Conservation (phyloP, 1,139 yeast genomes). For the Ogataea hybrid region DNA sequence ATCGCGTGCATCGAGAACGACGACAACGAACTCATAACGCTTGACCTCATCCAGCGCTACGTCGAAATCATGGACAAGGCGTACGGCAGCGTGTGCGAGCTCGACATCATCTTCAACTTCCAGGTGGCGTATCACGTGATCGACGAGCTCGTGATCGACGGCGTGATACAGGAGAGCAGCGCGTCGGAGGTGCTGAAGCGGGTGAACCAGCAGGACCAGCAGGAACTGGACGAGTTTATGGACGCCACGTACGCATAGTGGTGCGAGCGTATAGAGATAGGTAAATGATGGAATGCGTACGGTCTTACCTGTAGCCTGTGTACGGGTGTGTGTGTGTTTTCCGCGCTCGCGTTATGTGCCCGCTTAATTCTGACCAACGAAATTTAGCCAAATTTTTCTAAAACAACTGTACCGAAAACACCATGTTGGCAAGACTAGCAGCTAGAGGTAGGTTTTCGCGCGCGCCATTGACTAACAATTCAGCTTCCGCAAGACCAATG, state of each 20-base stretch:
- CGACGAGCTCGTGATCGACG: conserved; percentile 82
- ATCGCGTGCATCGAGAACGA: conserved; percentile 80
- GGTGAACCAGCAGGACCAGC: conserved; percentile 76
- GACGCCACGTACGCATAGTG: conserved; percentile 15
- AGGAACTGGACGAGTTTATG: conserved; percentile 60
- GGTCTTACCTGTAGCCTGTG: conserved; percentile 4
- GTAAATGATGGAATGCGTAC: conserved; percentile 1
- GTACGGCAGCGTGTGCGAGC: conserved; percentile 94
- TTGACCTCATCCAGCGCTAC: conserved; percentile 87
- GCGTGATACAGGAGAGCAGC: conserved; percentile 82
- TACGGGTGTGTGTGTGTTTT: conserved; percentile 1
- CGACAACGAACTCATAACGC: conserved; percentile 82
- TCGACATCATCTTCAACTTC: conserved; percentile 92
- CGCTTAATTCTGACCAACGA: conserved; percentile 17
- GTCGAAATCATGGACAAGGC: conserved; percentile 97
- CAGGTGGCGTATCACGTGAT: conserved; percentile 89
- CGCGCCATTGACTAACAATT: conserved; percentile 3
- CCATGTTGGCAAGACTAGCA: conserved; percentile 31
- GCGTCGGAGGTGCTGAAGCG: conserved; percentile 74
- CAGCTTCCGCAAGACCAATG: conserved; percentile 23
- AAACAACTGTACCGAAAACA: conserved; percentile 12
- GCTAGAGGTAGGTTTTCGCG: conserved; percentile 27
- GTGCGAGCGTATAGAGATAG: background rate
- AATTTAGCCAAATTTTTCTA: conserved; percentile 17
- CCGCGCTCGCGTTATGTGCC: conserved; percentile 10